Evolutionary conservation across 139 green algal genomes (phyloP).

Genomic region (Tetradesmus lagerheimii): DNA sequence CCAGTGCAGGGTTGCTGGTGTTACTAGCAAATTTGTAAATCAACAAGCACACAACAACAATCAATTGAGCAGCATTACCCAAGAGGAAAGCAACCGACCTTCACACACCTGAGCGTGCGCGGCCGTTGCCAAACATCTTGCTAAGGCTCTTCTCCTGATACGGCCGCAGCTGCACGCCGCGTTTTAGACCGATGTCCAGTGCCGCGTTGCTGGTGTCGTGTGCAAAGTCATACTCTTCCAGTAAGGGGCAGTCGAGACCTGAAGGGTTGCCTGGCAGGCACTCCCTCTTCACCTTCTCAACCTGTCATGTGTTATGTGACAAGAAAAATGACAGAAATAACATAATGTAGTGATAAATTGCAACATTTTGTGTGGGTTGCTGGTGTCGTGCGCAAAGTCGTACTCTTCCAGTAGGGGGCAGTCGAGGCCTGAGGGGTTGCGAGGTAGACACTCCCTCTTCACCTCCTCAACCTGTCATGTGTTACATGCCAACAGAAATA

Average conservation of each 20-base stretch:
- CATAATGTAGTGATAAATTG: too few relatives aligned
- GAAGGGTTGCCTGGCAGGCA: conserved; percentile 83
- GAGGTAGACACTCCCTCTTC: conserved; percentile 93
- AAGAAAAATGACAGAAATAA: neutral
- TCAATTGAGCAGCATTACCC: too few relatives aligned
- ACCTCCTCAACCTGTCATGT: conserved; percentile 92
- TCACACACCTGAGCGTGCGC: conserved; percentile 73
- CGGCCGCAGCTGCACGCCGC: conserved; percentile 84
- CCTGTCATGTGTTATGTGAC: conserved; percentile 57
- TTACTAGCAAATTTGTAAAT: conserved; percentile 98
- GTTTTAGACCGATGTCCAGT: conserved; percentile 93
- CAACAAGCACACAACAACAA: too few relatives aligned
- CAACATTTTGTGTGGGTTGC: conserved; percentile 54
- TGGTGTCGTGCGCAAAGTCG: conserved; percentile 92
- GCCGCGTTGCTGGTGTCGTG: conserved; percentile 83
- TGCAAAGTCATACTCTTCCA: conserved; percentile 99
- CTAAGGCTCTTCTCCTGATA: conserved; percentile 96
- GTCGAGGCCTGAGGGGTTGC: conserved; percentile 80
- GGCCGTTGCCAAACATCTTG: conserved; percentile 99
- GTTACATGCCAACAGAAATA: neutral
- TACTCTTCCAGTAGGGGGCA: conserved; percentile 99
- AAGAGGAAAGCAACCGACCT: too few relatives aligned
- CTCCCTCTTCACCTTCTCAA: conserved; percentile 95
- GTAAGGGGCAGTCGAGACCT: conserved; percentile 95
- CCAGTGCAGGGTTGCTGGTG: conserved; percentile 73